A percentile compares a stretch with the other conserved stretches of the same genome.
Evolutionary conservation across 2,329 filamentous ascomycete genomes (phyloP).

Genomic region (Epichloe sp.): DNA sequence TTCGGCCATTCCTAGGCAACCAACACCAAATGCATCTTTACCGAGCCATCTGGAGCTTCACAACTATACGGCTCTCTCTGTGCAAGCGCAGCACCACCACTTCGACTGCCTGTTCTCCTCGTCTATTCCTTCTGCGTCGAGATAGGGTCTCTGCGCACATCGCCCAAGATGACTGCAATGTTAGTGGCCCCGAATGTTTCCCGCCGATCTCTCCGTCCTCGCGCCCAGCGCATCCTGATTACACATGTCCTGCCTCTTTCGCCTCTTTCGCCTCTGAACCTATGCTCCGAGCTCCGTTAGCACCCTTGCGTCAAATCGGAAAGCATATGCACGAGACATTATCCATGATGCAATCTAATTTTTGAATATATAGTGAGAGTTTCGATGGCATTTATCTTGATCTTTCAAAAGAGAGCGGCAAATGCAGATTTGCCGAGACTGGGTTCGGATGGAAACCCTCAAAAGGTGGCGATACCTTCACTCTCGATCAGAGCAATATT

Average conservation of each 20-base stretch:
- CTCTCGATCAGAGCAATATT: slow-evolving; percentile 77
- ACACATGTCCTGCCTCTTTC: background rate
- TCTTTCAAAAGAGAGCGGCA: slow-evolving; percentile 81
- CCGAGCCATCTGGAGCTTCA: background rate
- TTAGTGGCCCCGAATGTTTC: slow-evolving; percentile 12
- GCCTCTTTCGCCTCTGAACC: background rate
- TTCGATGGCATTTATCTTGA: slow-evolving; percentile 97
- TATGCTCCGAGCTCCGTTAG: background rate
- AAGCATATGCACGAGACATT: background rate
- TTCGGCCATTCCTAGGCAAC: background rate
- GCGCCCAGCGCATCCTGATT: background rate
- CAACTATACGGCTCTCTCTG: background rate
- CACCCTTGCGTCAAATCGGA: background rate
- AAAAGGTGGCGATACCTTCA: slow-evolving; percentile 82
- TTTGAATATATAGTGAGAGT: slow-evolving; percentile 49
- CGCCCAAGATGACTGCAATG: slow-evolving; percentile 25
- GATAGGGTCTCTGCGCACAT: background rate
- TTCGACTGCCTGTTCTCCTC: background rate
- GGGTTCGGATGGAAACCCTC: slow-evolving; percentile 92
- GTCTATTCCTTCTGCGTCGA: background rate
- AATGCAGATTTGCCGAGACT: slow-evolving; percentile 87
- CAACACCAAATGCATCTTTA: background rate
- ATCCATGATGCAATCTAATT: background rate
- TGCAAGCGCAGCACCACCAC: background rate
- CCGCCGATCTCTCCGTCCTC: background rate